A percentile compares a stretch with the other conserved stretches of the same genome.
phyloP scores from a whole-genome alignment of 495 filamentous ascomycete species.

The Aspergillus conjunctus region DNA sequence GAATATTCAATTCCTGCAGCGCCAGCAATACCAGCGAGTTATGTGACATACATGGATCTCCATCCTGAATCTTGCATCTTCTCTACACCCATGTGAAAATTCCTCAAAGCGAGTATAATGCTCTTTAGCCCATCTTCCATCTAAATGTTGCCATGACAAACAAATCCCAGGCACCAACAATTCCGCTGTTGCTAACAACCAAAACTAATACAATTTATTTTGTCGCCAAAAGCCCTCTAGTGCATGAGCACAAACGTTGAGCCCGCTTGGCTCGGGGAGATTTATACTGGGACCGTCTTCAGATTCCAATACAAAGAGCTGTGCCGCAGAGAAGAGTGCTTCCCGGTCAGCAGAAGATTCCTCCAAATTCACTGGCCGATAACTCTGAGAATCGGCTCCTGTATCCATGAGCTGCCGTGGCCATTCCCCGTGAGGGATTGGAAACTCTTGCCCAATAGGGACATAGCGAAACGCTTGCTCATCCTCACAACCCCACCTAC shows the following conservation, averaged over 20 bases:
- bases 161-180: not conserved
- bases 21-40: not conserved
- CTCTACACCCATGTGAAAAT: too few species aligned
- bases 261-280: not conserved
- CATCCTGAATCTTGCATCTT: not conserved
- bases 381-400: not conserved
- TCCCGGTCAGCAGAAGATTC: not conserved
- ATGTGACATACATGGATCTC: not conserved
- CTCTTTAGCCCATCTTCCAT: not conserved
- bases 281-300: not conserved
- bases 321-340: not conserved
- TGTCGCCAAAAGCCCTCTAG: constrained; percentile 34
- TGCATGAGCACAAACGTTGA: not conserved
- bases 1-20: not conserved
- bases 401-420: not conserved
- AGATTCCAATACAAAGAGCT: not conserved
- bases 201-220: constrained; percentile 34
- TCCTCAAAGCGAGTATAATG: not conserved
- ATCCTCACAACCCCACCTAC: not conserved
- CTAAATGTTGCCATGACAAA: not conserved
- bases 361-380: not conserved
- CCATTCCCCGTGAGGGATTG: not conserved
- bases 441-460: not conserved
- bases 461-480: not conserved
- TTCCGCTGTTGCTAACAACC: not conserved